Evolutionary conservation across 2,329 filamentous ascomycete genomes (phyloP).

Genomic region (Acrocalymma vagum): DNA sequence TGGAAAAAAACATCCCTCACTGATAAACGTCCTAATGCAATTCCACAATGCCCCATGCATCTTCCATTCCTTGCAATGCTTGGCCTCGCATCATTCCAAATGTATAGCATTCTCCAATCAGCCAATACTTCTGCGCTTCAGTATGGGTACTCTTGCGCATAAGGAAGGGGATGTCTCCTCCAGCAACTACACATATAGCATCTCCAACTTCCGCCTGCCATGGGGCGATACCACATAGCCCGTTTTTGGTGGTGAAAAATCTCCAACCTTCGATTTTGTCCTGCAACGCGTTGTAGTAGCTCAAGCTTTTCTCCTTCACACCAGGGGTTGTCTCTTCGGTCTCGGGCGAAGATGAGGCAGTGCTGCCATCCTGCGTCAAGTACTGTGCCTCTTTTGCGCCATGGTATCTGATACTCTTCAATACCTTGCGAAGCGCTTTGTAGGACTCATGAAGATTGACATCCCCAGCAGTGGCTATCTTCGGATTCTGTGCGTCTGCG

Average conservation of each 20-base stretch:
- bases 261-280: not conserved
- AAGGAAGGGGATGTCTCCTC: slow-evolving; percentile 4
- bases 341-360: too few species aligned
- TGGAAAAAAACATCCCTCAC: too few species aligned
- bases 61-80: too few species aligned
- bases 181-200: not conserved
- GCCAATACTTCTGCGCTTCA: not conserved
- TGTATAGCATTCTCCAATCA: slow-evolving; percentile 4
- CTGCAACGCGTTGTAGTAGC: not conserved
- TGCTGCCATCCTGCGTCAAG: not conserved
- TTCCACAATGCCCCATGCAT: too few species aligned
- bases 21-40: too few species aligned
- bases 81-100: slow-evolving; percentile 5
- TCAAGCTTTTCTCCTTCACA: not conserved
- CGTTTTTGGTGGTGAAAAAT: slow-evolving; percentile 1
- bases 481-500: not conserved
- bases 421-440: too few species aligned
- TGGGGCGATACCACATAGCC: slow-evolving; percentile 2
- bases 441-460: too few species aligned
- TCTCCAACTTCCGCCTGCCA: not conserved
- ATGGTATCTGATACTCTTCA: too few species aligned
- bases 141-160: not conserved
- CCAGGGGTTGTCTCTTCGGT: not conserved
- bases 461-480: too few species aligned
- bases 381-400: too few species aligned